Evolutionary conservation across 352 stramenopile genomes (phyloP), one percentile per base, ranked within the genome.

Genomic region (Phytophthora parvispora): DNA sequence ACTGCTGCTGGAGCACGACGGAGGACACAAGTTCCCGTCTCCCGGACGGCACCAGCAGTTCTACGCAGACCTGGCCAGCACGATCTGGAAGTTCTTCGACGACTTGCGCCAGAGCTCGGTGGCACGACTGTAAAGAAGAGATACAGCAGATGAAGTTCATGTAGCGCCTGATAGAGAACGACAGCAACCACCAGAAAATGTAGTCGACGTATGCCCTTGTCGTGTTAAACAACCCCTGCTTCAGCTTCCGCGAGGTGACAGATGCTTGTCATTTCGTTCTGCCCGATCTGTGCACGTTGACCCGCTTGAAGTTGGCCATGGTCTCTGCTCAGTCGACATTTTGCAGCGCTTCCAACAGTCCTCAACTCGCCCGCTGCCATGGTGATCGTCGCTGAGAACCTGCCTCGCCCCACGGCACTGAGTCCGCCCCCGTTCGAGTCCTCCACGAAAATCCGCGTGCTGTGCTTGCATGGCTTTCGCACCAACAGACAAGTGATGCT

Each of bases 11-110:
- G 75, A 90, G 36, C 73, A 87, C 36, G 72, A 80, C 13, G 68
- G 69, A 40, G 75, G 81, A 42, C 87, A 94, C 70, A 91, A 91
- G 45, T 93, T 94, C 66, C 85, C 87, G 7, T 89, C 84, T 12
- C 75, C 78, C 1, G 80, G 63, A 10, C 74, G 77, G 49, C 68
- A 93, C 64, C 61, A 76, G 20, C 42, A 74, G 40, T 64, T 93
- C 10, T 90, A 90, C 56, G 60, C 62, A 4, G 28, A 82, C 28
- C 47, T 89, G 38, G 78, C 77, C 5, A 70, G 42, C 29, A 74
- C 69, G 53, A 85, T 89, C 48, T 75, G 72, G 64, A 60, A 80
- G 55, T 83, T 88, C 57, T 87, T 89, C 28, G 61, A 76, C 6
- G 57, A 81, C 40, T 81, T 64, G 9, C 57, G 54, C 13, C 66